Evolutionary conservation across 805 yeast genomes (phyloP), one percentile per base, ranked within the genome.

Genomic region (Maudiozyma pseudohumilis): DNA sequence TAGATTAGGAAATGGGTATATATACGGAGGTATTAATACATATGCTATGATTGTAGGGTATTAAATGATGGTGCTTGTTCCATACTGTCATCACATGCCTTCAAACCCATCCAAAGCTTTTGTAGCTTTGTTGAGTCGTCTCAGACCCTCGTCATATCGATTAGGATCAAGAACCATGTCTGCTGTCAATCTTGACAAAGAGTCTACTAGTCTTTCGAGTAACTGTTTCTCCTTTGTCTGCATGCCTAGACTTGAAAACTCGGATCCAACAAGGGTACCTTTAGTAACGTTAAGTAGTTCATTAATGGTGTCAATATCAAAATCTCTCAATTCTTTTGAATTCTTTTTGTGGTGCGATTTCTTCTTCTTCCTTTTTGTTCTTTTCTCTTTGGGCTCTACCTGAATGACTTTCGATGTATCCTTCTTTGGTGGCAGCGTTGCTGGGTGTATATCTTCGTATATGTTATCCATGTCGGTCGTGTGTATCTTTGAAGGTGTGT

Each of bases 111-210:
- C 96, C 35, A 89, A 65, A 0, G 87, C 92, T 39, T 80, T 66
- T 41, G 87, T 70, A 0, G 95, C 96, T 49, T 79, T 79, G 48
- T 81, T 84, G 48, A 89, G 64, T 46, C 96, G 66, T 44, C 75
- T 69, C 32, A 85, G 71, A 10, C 96, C 95, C 42, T 84, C 86
- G 12, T 76, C 77, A 41, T 81, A 77, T 50, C 89, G 74, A 19
- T 73, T 74, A 23, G 84, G 84, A 56, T 89, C 95, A 38, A 83
- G 54, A 39, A 87, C 80, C 83, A 89, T 86, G 52, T 87, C 95
- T 37, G 88, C 84, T 3, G 95, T 85, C 41, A 89, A 69, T 49
- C 92, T 70, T 29, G 92, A 78, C 35, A 89, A 66, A 1, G 94
- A 78, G 50, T 86, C 94, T 3, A 89, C 81, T 34, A 89, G 75